Evolutionary conservation across 352 stramenopile species (phyloP), one percentile per base, ranked within the genome.

Genomic region (Thalassiosira hispida): DNA sequence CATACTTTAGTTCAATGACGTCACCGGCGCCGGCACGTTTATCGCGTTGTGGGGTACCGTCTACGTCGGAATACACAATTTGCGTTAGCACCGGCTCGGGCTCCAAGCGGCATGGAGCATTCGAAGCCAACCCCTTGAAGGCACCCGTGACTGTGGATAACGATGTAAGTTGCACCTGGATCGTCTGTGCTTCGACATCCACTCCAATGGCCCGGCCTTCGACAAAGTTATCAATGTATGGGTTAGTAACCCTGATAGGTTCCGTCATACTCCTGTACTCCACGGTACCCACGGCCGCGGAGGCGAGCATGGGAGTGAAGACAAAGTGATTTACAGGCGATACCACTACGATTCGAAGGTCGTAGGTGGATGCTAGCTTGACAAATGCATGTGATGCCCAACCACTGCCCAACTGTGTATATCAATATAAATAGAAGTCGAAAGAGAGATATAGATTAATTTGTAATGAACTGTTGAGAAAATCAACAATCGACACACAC

Each of bases 281-380:
- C 11, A 94, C 87, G 0, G 87, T 94, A 2, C 88, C 86, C 11
- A 93, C 88, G 1, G 87, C 71, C 3, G 81, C 79, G 9, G 74
- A 87, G 0, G 90, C 90, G 8, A 95, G 71, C 90, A 95, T 94
- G 46, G 90, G 90, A 9, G 90, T 95, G 71, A 93, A 94, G 1
- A 94, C 68, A 75, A 95, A 93, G 59, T 90, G 84, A 74, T 91
- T 92, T n/a, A 82, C 73, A 0, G 86, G 88, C 29, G 52, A 85
- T 1, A 90, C 74, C 18, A 90, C 79, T 5, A 88, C 53, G 23
- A 93, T 76, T 7, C 85, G 63, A 18, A 92, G 77, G 42, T 90
- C 74, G 61, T 89, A 81, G 3, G 81, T 85, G 51, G 80, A 75
- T 16, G 87, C 83, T 6, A 81, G 22, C 51, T 81, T 81, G 6